Percentiles rank a stretch among this genome's conserved stretches.
Evolutionary conservation across 2,329 filamentous ascomycete species (phyloP).

Genomic region (Colletotrichum chlorophyti): DNA sequence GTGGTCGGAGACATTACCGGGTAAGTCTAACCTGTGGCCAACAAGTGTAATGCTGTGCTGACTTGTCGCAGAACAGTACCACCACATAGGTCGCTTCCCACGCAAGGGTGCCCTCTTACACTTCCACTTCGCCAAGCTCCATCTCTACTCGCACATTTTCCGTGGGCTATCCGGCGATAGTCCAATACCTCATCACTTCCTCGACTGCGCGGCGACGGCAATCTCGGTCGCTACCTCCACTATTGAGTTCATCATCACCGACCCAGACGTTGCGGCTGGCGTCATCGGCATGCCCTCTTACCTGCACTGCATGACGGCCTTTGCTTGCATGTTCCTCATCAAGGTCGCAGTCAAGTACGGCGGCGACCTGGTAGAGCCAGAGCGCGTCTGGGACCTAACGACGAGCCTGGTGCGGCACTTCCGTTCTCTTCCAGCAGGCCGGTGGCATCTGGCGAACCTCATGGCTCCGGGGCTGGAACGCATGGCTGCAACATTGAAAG

Average conservation of each 20-base stretch:
- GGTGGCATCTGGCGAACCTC: constrained; percentile 52
- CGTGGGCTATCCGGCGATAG: constrained; percentile 43
- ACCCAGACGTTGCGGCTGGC: constrained; percentile 47
- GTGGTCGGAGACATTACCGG: constrained; percentile 40
- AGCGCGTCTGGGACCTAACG: constrained; percentile 44
- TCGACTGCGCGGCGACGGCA: constrained; percentile 41
- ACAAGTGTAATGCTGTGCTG: not conserved
- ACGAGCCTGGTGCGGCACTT: constrained; percentile 46
- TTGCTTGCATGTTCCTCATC: constrained; percentile 58
- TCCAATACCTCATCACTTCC: constrained; percentile 42
- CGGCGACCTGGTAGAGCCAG: constrained; percentile 44
- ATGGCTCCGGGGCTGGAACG: constrained; percentile 54
- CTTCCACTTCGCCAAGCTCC: constrained; percentile 49
- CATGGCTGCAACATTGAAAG: constrained; percentile 38
- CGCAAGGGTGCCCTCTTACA: constrained; percentile 48
- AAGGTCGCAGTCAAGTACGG: constrained; percentile 52
- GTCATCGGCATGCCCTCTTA: constrained; percentile 56
- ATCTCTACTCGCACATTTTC: constrained; percentile 50
- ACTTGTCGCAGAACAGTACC: constrained; percentile 45
- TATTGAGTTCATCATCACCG: constrained; percentile 50
- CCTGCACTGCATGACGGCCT: constrained; percentile 59
- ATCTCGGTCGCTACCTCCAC: constrained; percentile 49
- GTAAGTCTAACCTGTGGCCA: constrained; percentile 27
- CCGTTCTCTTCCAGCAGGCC: constrained; percentile 46
- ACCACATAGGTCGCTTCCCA: constrained; percentile 47